Percentiles rank a stretch among this genome's conserved stretches.
phyloP scores from a whole-genome alignment of 139 green algal genomes.

The Tetradesmus lagerheimii region DNA sequence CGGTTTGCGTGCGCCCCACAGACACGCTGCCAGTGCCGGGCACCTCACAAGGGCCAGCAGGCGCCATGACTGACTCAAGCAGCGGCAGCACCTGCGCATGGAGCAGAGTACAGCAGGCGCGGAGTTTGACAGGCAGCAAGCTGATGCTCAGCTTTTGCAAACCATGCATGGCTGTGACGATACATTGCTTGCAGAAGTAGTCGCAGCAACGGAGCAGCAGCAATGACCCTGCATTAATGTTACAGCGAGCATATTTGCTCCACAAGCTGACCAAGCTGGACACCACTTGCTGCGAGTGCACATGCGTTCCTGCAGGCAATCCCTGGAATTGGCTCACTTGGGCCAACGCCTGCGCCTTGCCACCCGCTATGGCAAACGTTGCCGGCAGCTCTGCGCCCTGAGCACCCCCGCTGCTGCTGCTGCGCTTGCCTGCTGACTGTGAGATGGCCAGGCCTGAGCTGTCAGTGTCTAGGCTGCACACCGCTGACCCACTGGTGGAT shows the following conservation, averaged over 20 bases:
- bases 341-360: slow-evolving; percentile 27
- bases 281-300: too few relatives aligned
- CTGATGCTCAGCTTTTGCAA: too few relatives aligned
- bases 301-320: not conserved
- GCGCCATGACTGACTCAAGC: slow-evolving; percentile 53
- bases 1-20: slow-evolving; percentile 64
- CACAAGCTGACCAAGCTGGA: too few relatives aligned
- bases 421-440: not conserved
- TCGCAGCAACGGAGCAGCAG: too few relatives aligned
- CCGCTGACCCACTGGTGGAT: slow-evolving; percentile 24
- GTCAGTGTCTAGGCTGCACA: slow-evolving; percentile 37
- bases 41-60: slow-evolving; percentile 58
- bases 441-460: slow-evolving; percentile 12
- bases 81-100: slow-evolving; percentile 33
- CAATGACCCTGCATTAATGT: too few relatives aligned
- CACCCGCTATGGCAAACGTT: slow-evolving; percentile 33
- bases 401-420: not conserved
- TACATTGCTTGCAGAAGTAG: too few relatives aligned
- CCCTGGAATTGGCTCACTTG: slow-evolving; percentile 25
- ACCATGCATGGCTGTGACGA: too few relatives aligned
- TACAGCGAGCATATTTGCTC: too few relatives aligned
- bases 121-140: not conserved
- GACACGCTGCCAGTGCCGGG: slow-evolving; percentile 54
- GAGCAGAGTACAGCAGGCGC: not conserved
- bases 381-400: not conserved